Percentiles rank a stretch among this genome's conserved stretches.
Evolutionary conservation across 495 filamentous ascomycete genomes (phyloP).

Genomic region (Daldinia vernicosa): DNA sequence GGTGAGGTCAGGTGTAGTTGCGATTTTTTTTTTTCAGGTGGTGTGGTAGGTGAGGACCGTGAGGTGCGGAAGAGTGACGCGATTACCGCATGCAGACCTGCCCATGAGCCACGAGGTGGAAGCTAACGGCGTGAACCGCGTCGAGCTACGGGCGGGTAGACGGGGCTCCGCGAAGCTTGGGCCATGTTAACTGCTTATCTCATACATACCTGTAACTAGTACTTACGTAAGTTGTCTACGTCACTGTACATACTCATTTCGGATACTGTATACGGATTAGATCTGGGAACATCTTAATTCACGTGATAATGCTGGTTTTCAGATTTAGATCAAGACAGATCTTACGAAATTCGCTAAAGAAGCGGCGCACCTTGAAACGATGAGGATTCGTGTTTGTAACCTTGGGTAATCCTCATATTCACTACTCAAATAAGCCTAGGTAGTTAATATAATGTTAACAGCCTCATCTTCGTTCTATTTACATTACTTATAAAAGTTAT

Average conservation of each 20-base stretch:
- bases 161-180: slow-evolving; percentile 15
- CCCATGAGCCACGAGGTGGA: slow-evolving; percentile 15
- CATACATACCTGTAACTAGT: neutral
- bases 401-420: neutral
- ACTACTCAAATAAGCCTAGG: neutral
- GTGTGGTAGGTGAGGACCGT: slow-evolving; percentile 3
- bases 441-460: neutral
- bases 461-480: neutral
- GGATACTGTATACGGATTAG: neutral
- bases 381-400: neutral
- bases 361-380: neutral
- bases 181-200: slow-evolving; percentile 4
- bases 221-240: neutral
- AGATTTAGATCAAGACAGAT: slow-evolving; percentile 2
- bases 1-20: slow-evolving; percentile 23
- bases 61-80: slow-evolving; percentile 31
- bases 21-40: neutral
- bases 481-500: neutral
- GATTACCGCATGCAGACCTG: slow-evolving; percentile 40
- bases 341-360: neutral
- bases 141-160: slow-evolving; percentile 5
- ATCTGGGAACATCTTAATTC: neutral
- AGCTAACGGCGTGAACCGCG: slow-evolving; percentile 32
- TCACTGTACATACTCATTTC: neutral
- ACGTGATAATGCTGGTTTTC: neutral